Evolutionary conservation across 805 yeast species (phyloP).

Genomic region (Starmerella sirachaensis): DNA sequence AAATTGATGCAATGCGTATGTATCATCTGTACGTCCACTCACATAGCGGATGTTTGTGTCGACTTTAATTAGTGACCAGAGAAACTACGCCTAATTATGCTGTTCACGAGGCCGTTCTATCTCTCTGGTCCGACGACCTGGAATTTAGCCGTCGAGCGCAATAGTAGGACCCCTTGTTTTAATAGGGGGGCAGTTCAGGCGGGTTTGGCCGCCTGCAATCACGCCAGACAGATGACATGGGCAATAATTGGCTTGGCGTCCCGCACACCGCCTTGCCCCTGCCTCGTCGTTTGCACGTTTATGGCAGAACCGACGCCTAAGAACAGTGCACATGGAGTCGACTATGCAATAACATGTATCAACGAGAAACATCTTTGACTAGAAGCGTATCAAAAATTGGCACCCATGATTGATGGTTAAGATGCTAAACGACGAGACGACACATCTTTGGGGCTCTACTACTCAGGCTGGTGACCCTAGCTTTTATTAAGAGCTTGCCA

Average conservation of each 20-base stretch:
- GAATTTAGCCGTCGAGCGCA: too few relatives aligned
- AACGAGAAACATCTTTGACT: neutral
- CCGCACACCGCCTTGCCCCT: neutral
- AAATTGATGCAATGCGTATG: too few relatives aligned
- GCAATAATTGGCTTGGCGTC: neutral
- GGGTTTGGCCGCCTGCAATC: too few relatives aligned
- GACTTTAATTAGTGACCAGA: too few relatives aligned
- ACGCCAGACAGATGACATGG: neutral
- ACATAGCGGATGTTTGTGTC: too few relatives aligned
- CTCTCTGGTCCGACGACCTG: too few relatives aligned
- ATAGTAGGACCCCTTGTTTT: too few relatives aligned
- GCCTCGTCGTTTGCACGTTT: neutral
- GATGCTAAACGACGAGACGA: constrained; percentile 4
- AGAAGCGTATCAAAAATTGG: neutral
- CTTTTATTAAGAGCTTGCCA: constrained; percentile 1
- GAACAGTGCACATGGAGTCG: neutral
- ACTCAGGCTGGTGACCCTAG: constrained; percentile 2
- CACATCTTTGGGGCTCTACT: too few relatives aligned
- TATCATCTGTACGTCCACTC: too few relatives aligned
- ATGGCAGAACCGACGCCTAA: neutral
- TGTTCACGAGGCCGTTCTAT: too few relatives aligned
- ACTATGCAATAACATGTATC: constrained; percentile 2
- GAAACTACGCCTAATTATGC: too few relatives aligned
- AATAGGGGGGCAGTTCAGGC: too few relatives aligned
- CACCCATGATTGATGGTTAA: constrained; percentile 3